Evolutionary conservation across 2,329 filamentous ascomycete genomes (phyloP).

Genomic region (Hymenoscyphus salicellus): DNA sequence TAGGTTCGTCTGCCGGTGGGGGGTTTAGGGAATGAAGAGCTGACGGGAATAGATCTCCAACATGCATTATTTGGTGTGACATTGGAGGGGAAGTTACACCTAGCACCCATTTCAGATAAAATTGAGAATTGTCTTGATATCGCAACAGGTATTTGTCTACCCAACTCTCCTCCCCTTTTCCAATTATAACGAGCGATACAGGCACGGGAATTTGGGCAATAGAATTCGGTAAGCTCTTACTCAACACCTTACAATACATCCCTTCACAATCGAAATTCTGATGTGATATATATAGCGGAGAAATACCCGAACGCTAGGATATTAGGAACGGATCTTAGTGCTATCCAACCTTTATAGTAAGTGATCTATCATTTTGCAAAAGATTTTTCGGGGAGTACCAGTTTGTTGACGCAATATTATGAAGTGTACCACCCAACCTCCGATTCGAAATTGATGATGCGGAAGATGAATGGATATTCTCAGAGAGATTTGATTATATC

Average conservation of each 20-base stretch:
- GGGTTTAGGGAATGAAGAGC: not conserved
- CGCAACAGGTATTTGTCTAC: slow-evolving; percentile 35
- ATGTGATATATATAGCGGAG: slow-evolving; percentile 3
- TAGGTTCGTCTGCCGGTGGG: not conserved
- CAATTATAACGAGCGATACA: not conserved
- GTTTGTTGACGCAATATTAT: not conserved
- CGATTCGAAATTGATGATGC: slow-evolving; percentile 52
- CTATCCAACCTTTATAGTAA: slow-evolving; percentile 31
- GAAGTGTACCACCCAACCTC: slow-evolving; percentile 45
- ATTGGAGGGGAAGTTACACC: slow-evolving; percentile 12
- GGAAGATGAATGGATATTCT: slow-evolving; percentile 47
- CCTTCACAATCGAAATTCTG: not conserved
- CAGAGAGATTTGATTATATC: slow-evolving; percentile 49
- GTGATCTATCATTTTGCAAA: not conserved
- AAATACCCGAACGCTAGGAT: slow-evolving; percentile 33
- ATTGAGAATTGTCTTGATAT: slow-evolving; percentile 15
- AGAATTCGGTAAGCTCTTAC: slow-evolving; percentile 24
- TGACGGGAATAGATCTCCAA: slow-evolving; percentile 17
- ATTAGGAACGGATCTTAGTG: slow-evolving; percentile 33
- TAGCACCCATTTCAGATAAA: slow-evolving; percentile 20
- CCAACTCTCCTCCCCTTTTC: not conserved
- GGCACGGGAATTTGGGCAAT: slow-evolving; percentile 33
- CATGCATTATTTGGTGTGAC: slow-evolving; percentile 16
- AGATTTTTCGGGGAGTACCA: not conserved
- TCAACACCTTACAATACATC: no score